Evolutionary conservation across 2,329 filamentous ascomycete genomes (phyloP).

Genomic region (Colletotrichum magnum): DNA sequence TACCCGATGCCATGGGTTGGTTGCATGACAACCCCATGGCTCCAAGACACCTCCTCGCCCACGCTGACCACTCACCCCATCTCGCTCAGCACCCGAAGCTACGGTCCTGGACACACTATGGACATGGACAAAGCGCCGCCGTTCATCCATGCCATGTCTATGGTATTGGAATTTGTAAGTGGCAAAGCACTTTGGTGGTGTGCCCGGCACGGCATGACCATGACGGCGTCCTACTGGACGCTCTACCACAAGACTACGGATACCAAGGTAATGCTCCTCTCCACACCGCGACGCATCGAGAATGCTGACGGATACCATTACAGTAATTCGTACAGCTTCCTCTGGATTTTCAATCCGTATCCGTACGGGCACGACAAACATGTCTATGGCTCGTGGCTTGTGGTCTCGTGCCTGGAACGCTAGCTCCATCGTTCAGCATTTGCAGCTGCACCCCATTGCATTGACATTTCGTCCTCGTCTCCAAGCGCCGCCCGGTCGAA

Average conservation of each 20-base stretch:
- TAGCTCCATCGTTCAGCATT: not conserved
- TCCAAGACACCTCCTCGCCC: slow-evolving; percentile 19
- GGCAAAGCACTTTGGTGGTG: slow-evolving; percentile 29
- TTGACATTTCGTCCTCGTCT: slow-evolving; percentile 16
- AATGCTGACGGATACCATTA: not conserved
- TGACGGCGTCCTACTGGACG: no score
- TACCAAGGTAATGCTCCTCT: not conserved
- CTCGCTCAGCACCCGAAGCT: slow-evolving; percentile 39
- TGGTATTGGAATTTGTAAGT: slow-evolving; percentile 26
- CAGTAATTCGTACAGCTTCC: no score
- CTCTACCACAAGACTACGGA: no score
- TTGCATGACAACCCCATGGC: slow-evolving; percentile 24
- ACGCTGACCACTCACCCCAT: slow-evolving; percentile 36
- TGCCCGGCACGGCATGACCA: not conserved
- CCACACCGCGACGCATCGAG: not conserved
- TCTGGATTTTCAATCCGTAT: no score
- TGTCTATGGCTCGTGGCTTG: not conserved
- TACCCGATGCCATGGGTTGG: slow-evolving; percentile 38
- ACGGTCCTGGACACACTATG: slow-evolving; percentile 28
- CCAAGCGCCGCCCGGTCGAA: slow-evolving; percentile 30
- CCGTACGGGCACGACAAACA: no score
- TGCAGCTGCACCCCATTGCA: slow-evolving; percentile 22
- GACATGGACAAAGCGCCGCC: slow-evolving; percentile 24
- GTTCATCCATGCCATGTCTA: slow-evolving; percentile 34
- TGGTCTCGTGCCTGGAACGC: slow-evolving; percentile 10